Conservation (phyloP, 352 stramenopile genomes). For the Phytophthora constricta region DNA sequence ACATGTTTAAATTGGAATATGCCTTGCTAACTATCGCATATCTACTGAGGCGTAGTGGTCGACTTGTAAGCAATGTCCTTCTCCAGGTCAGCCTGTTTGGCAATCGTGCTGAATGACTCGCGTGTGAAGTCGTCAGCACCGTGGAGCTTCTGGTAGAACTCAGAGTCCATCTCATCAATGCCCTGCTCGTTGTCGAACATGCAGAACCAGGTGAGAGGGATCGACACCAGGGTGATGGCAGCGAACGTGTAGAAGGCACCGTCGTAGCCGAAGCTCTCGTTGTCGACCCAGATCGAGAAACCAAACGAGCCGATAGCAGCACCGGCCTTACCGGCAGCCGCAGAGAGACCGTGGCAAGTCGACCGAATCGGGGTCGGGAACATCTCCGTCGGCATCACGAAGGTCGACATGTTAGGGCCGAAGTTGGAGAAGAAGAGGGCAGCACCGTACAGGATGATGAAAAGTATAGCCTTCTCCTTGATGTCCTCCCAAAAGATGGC, state of each 20-base stretch:
- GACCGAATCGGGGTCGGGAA: constrained; percentile 85
- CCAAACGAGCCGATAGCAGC: constrained; percentile 74
- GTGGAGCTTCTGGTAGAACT: constrained; percentile 57
- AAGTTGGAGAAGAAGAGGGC: constrained; percentile 90
- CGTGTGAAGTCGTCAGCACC: constrained; percentile 46
- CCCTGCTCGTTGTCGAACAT: constrained; percentile 69
- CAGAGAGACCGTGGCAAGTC: constrained; percentile 90
- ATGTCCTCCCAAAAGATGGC: constrained; percentile 70
- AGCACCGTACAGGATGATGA: constrained; percentile 79
- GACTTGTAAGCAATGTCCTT: constrained; percentile 37
- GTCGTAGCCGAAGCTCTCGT: constrained; percentile 60
- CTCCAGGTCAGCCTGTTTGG: constrained; percentile 39
- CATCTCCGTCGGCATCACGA: constrained; percentile 91
- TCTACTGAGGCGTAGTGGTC: constrained; percentile 28
- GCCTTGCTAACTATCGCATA: constrained; percentile 24
- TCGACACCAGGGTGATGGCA: constrained; percentile 56
- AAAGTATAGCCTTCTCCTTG: constrained; percentile 54
- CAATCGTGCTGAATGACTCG: constrained; percentile 37
- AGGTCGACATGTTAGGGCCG: constrained; percentile 86
- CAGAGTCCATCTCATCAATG: constrained; percentile 61
- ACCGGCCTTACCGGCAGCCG: constrained; percentile 87
- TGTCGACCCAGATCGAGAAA: constrained; percentile 71
- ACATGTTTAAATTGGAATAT: constrained; percentile 22
- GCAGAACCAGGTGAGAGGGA: constrained; percentile 70
- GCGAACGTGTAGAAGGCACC: constrained; percentile 71